A percentile compares a stretch with the other conserved stretches of the same genome.
These are phyloP conservation scores for Dinochytrium kinnereticum DNA, from an alignment of 371 early-diverging fungal species.

Conservation along the genomic window DNA sequence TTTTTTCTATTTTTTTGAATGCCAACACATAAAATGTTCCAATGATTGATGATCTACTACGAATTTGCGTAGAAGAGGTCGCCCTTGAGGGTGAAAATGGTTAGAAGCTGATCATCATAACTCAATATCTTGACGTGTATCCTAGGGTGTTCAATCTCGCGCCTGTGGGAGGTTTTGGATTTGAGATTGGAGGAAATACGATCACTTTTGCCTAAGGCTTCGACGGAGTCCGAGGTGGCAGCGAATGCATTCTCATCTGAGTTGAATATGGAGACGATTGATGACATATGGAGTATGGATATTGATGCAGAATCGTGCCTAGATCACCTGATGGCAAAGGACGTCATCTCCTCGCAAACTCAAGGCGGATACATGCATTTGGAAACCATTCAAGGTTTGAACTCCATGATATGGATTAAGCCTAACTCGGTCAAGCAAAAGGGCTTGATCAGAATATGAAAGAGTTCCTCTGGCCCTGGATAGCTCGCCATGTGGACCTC, in stretches of 20 bases:
- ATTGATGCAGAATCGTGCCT: background rate
- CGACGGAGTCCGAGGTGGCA: background rate
- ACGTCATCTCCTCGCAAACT: background rate
- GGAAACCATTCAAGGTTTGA: background rate
- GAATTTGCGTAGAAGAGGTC: background rate
- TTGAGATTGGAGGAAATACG: background rate
- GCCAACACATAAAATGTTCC: no score
- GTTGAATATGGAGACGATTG: background rate
- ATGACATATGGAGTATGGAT: background rate
- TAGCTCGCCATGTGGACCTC: background rate
- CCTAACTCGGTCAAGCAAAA: background rate
- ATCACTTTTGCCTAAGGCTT: background rate
- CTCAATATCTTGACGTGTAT: background rate
- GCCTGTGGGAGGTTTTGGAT: background rate
- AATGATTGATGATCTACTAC: slow-evolving; percentile 2
- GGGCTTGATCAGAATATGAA: background rate
- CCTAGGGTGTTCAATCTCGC: background rate
- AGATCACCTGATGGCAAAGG: background rate
- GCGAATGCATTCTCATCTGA: background rate
- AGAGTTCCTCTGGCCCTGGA: slow-evolving; percentile 6
- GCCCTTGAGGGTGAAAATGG: background rate
- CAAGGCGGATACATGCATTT: background rate
- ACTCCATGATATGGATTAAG: background rate
- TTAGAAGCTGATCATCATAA: background rate
- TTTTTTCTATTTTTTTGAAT: no score